Base-by-base conservation (phyloP, 257 asterid species). In the Capsicum chinense region DNA sequence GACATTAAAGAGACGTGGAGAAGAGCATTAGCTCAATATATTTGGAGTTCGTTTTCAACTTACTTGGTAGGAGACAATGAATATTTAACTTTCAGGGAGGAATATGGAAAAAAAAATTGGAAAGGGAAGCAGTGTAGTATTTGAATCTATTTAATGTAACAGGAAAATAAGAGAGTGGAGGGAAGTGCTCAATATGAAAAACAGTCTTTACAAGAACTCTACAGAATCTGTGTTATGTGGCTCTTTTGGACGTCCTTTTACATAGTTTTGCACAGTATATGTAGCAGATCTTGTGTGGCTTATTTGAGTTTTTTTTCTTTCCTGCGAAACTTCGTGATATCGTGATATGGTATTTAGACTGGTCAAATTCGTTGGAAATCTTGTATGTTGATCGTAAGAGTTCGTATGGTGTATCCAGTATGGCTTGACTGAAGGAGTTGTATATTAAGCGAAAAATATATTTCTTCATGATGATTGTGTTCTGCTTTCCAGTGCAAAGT, bases 401-500 rank as follows among this genome's bases (percentile, higher is more conserved):
- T 19, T 50, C 13, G 16, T 74, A 50, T 50, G 80, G 44, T 48
- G 58, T 74, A 48, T 74, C 44, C 21, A 15, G 9, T 74, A 12
- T 48, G 73, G 19, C 42, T 48, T 73, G 60, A 73, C 19, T 48
- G 60, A 68, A 73, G 44, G 39, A 73, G 60, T 19, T 9, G 60
- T 19, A 48, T 48, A 73, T 11, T 19, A 48, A 73, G 60, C 48
- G 13, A 19, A 48, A 73, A 37, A 73, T 13, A 19, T 6, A 19
- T 5, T 50, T 21, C 81, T 74, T 74, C 62, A 50, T 19, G 81
- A 74, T 74, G 80, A 74, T 74, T 74, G 7, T 74, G 47, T 1
- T 74, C 60, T 50, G 60, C 62, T 74, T 60, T 74, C 47, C 10
- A 0, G 44, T 74, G 8, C 62, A 74, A 50, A 50, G 47, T 60